These are phyloP conservation scores for Coemansia sp. DNA, from an alignment of 192 early-diverging fungal genomes.

Conservation along the genomic window DNA sequence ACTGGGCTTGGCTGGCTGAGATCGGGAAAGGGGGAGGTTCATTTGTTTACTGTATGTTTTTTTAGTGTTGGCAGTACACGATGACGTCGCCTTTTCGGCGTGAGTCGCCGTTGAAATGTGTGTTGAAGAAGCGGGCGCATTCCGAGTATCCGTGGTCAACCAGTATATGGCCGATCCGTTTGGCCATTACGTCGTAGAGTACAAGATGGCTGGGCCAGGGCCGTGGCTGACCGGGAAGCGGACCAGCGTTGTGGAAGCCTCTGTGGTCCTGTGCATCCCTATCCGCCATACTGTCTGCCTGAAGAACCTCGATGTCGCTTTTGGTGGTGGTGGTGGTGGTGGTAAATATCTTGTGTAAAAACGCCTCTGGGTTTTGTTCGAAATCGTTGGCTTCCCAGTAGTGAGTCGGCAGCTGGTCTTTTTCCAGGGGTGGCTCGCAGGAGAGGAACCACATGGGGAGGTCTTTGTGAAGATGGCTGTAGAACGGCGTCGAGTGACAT, in stretches of 20 bases:
- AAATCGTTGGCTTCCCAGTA: slow-evolving; percentile 79
- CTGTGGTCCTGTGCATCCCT: neutral
- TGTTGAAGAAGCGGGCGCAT: slow-evolving; percentile 87
- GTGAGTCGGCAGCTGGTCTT: slow-evolving; percentile 42
- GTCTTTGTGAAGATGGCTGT: slow-evolving; percentile 72
- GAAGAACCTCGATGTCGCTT: no score
- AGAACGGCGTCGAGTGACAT: slow-evolving; percentile 96
- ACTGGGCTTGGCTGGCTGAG: no score
- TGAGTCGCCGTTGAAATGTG: slow-evolving; percentile 79
- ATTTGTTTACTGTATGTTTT: no score
- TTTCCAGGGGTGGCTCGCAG: slow-evolving; percentile 82
- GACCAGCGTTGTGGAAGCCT: neutral
- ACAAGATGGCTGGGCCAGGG: slow-evolving; percentile 74
- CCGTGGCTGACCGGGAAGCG: slow-evolving; percentile 13
- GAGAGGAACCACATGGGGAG: slow-evolving; percentile 80
- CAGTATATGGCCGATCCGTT: slow-evolving; percentile 38
- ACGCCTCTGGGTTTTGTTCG: slow-evolving; percentile 65
- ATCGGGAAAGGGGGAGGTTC: no score
- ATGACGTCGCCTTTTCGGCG: slow-evolving; percentile 80
- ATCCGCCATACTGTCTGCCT: no score
- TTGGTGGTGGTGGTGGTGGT: no score
- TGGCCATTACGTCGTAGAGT: slow-evolving; percentile 66
- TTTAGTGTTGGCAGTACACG: slow-evolving; percentile 49
- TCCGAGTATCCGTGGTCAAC: slow-evolving; percentile 57
- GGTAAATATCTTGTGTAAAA: slow-evolving; percentile 50